Evolutionary conservation across 495 filamentous ascomycete genomes (phyloP), one percentile per base, ranked within the genome.

Genomic region (Hypoxylon cercidicola): DNA sequence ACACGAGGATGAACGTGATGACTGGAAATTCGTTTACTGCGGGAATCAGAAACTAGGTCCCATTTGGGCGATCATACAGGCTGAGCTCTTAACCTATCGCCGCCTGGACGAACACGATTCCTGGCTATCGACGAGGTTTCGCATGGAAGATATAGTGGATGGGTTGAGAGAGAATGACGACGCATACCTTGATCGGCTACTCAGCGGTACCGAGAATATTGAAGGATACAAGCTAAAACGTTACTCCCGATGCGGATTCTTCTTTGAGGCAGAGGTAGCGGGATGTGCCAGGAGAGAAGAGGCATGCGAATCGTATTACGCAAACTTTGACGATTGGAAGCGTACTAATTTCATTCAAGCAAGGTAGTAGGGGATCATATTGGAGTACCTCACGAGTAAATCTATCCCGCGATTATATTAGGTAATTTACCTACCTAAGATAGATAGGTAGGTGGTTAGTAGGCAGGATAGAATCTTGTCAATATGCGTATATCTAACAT

Each of bases 1-100:
- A 0, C 44, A 62, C 25, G 8, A 34, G 13, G 34, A 50, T 6
- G 7, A 34, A 15, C 4, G 4, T 5, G 30, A 32, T 32, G 4
- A 46, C 1, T 0, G 44, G 4, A 40, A 47, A 28, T 1, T 57
- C 1, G 16, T 63, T 0, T 46, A 58, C 46, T 64, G 47, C 12
- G 47, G 43, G 0, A 55, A 65, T 45, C 30, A 11, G 16, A 23
- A 20, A n/a, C 43, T 65, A 5, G 62, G 55, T 0, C 30, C n/a
- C n/a, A 23, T 65, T 4, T 60, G 55, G 55, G 62, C 62, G 7
- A 23, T 15, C 4, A 39, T 65, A 20, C 62, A 65, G 23, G 62
- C 44, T 3, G 62, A 65, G 18, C 12, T 60, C 10, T n/a, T 65
- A 20, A 65, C 62, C 5, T 65, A 65, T 35, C 62, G 62, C 11